Base-by-base conservation (phyloP, 179 eudicot genomes). In the Carnegiea gigantea region DNA sequence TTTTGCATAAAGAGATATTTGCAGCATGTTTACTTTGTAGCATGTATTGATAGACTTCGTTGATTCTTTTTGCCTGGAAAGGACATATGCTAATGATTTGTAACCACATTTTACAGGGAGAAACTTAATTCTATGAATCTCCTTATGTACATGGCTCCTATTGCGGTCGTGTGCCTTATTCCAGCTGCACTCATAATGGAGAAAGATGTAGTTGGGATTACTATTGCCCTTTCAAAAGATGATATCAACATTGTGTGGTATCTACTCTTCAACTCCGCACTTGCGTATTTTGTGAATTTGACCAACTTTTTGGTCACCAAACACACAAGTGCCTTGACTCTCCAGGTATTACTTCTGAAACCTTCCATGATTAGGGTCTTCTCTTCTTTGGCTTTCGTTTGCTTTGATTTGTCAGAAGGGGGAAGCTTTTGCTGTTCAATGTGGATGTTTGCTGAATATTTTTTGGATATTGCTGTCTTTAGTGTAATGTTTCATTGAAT, bases 301-400 rank as follows among this genome's bases (percentile, higher is more conserved):
- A 87, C 89, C 83, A 88, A 88, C 80, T 88, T 88, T 71, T 80
- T 88, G 85, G 90, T 88, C 85, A 88, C 90, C 75, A 88, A 88
- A 60, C 90, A 88, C 84, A 88, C 88, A 9, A 88, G 90, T 82
- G 90, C 90, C 38, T 86, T 88, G 87, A 88, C 90, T 80, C 90
- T 88, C 78, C 90, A 88, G 90, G 90, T 88, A 81, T 65, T 57
- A 82, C 30, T 70, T 60, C 24, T 65, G 60, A 60, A 65, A 40
- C 43, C 64, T 38, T 36, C 51, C 54, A 79, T 75, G 28, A 26
- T 71, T n/a, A 33, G 10, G 17, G 68, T 23, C 36, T 30, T 48
- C 40, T 75, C 48, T 62, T 13, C 21, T 57, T 46, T 26, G 23
- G 62, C 8, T 57, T 57, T 18, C 1, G 62, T 57, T 57, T 51